Percentiles rank a stretch among this genome's conserved stretches.
Conservation (phyloP, 306 rosid genomes). For the Quercus engelmannii region DNA sequence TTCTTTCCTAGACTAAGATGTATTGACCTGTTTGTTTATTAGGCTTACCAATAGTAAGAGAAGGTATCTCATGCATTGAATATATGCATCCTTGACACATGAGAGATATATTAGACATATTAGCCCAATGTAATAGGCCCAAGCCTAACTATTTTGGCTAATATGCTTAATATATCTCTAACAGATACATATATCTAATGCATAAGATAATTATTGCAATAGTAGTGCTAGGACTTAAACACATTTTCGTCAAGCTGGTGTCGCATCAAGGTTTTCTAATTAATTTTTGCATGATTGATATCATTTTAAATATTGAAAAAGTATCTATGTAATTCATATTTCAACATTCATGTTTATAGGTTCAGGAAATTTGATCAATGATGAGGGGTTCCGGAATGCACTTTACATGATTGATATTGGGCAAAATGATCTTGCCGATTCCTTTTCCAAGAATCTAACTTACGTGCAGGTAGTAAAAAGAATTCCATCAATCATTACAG, state of each 20-base stretch:
- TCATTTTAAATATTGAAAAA: background rate
- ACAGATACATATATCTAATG: too few species aligned
- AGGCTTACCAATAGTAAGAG: too few species aligned
- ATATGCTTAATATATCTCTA: too few species aligned
- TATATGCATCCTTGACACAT: too few species aligned
- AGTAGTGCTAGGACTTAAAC: background rate
- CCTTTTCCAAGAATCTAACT: constrained; percentile 60
- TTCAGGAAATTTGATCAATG: constrained; percentile 37
- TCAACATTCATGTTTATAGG: constrained; percentile 28
- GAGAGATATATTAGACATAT: too few species aligned
- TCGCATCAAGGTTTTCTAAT: background rate
- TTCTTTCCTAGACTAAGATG: too few species aligned
- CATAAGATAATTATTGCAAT: too few species aligned
- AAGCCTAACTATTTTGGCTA: too few species aligned
- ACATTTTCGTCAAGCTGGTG: background rate
- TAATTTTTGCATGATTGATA: background rate
- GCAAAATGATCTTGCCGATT: constrained; percentile 83
- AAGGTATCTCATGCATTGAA: too few species aligned
- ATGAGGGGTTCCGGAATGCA: constrained; percentile 58
- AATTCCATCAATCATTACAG: constrained; percentile 55
- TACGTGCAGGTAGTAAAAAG: constrained; percentile 48
- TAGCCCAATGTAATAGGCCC: too few species aligned
- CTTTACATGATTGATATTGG: constrained; percentile 94
- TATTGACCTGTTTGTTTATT: too few species aligned
- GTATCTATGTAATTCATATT: background rate